These are phyloP conservation scores for Nannizzia gypsea DNA, from an alignment of 2,329 filamentous ascomycete species.

Conservation along the genomic window DNA sequence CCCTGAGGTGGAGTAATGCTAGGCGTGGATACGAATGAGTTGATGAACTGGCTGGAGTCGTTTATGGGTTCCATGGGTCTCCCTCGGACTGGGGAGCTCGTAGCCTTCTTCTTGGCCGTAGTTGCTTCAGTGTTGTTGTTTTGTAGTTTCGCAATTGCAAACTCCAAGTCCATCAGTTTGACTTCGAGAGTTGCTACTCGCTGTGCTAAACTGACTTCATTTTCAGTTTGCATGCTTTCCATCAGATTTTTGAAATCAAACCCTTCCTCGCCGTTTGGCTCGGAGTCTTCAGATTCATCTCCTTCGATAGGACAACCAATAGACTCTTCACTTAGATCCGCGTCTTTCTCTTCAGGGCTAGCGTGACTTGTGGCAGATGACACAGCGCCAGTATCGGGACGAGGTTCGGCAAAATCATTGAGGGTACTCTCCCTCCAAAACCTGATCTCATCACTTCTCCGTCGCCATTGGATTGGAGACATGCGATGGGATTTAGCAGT, in stretches of 20 bases:
- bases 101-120: background rate
- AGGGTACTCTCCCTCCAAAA: conserved; percentile 27
- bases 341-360: background rate
- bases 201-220: conserved; percentile 33
- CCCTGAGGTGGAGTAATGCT: conserved; percentile 11
- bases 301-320: background rate
- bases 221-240: conserved; percentile 30
- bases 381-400: background rate
- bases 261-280: conserved; percentile 9
- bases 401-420: conserved; percentile 17
- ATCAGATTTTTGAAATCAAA: conserved; percentile 31
- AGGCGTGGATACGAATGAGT: conserved; percentile 10
- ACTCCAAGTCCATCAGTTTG: conserved; percentile 40
- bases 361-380: background rate
- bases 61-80: background rate
- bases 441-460: conserved; percentile 31
- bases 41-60: conserved; percentile 7
- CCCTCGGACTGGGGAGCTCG: background rate
- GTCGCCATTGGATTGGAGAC: conserved; percentile 32
- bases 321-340: background rate
- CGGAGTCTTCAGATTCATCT: background rate
- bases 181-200: conserved; percentile 40
- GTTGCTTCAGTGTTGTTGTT: background rate
- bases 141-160: conserved; percentile 39
- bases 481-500: conserved; percentile 27